Conservation (phyloP, 2,329 filamentous ascomycete species). For the Leptosphaerulina australis region DNA sequence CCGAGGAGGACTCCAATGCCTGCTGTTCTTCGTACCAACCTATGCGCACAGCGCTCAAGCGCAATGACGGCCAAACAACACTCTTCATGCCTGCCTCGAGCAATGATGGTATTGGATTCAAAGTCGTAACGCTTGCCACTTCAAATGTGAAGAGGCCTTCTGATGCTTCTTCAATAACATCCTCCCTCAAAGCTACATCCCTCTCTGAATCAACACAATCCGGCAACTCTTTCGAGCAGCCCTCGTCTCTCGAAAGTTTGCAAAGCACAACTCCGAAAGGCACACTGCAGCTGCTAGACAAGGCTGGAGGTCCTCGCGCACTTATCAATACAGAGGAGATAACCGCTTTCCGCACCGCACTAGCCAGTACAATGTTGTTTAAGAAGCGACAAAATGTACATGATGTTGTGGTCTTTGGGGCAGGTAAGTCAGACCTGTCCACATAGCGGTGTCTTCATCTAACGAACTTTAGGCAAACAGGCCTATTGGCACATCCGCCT, state of each 20-base stretch:
- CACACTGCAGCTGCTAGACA: constrained; percentile 65
- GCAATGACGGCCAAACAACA: constrained; percentile 66
- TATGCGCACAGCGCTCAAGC: constrained; percentile 64
- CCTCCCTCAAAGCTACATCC: constrained; percentile 40
- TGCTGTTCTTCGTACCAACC: constrained; percentile 68
- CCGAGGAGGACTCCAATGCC: constrained; percentile 60
- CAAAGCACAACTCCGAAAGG: constrained; percentile 59
- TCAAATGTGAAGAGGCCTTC: constrained; percentile 36
- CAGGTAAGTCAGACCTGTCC: constrained; percentile 55
- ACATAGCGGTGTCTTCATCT: neutral
- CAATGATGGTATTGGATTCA: constrained; percentile 65
- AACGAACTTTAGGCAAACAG: constrained; percentile 60
- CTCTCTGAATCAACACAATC: constrained; percentile 32
- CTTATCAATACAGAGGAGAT: constrained; percentile 71
- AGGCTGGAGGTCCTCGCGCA: constrained; percentile 62
- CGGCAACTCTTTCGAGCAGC: constrained; percentile 29
- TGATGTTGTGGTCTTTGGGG: constrained; percentile 82
- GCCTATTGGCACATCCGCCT: constrained; percentile 94
- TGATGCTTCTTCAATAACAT: constrained; percentile 42
- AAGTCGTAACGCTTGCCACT: constrained; percentile 64
- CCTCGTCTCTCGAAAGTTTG: constrained; percentile 25
- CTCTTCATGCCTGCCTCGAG: constrained; percentile 72
- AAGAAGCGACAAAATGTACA: constrained; percentile 70
- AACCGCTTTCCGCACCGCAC: constrained; percentile 71
- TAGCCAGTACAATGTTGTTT: constrained; percentile 67